Percentiles rank a stretch among this genome's conserved stretches.
phyloP scores from a whole-genome alignment of 2,329 filamentous ascomycete species.

The Celoporthe dispersa region DNA sequence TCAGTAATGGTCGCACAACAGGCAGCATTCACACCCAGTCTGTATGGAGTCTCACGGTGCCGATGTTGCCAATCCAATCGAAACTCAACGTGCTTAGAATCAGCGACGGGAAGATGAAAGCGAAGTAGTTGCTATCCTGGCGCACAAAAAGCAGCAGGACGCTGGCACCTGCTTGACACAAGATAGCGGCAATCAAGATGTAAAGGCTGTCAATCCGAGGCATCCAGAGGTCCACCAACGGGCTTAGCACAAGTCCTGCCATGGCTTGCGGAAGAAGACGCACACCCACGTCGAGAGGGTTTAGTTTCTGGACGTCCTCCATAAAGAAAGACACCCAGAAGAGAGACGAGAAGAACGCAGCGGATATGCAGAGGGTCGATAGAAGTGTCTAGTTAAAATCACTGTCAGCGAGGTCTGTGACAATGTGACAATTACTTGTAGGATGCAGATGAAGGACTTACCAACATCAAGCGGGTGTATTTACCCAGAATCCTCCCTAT shows the following conservation, averaged over 20 bases:
- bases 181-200: slow-evolving; percentile 36
- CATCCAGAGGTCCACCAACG: slow-evolving; percentile 10
- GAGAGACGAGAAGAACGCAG: slow-evolving; percentile 40
- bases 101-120: slow-evolving; percentile 40
- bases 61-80: slow-evolving; percentile 35
- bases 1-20: neutral
- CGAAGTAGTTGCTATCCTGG: slow-evolving; percentile 37
- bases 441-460: neutral
- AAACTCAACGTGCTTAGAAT: slow-evolving; percentile 40
- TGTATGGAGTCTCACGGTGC: slow-evolving; percentile 1
- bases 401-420: neutral
- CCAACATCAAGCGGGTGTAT: slow-evolving; percentile 22
- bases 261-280: slow-evolving; percentile 41
- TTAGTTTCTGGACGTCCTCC: slow-evolving; percentile 38
- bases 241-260: slow-evolving; percentile 39
- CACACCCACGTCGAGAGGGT: slow-evolving; percentile 39
- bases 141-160: slow-evolving; percentile 39
- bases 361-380: slow-evolving; percentile 37
- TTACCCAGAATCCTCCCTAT: slow-evolving; percentile 39
- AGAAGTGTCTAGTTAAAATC: slow-evolving; percentile 33
- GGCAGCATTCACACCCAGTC: neutral
- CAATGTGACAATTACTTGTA: neutral
- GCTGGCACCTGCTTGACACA: slow-evolving; percentile 37
- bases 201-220: slow-evolving; percentile 30
- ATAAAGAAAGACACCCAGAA: slow-evolving; percentile 43